Base-by-base conservation (phyloP, 345 rosid species). In the Hevea brasiliensis region DNA sequence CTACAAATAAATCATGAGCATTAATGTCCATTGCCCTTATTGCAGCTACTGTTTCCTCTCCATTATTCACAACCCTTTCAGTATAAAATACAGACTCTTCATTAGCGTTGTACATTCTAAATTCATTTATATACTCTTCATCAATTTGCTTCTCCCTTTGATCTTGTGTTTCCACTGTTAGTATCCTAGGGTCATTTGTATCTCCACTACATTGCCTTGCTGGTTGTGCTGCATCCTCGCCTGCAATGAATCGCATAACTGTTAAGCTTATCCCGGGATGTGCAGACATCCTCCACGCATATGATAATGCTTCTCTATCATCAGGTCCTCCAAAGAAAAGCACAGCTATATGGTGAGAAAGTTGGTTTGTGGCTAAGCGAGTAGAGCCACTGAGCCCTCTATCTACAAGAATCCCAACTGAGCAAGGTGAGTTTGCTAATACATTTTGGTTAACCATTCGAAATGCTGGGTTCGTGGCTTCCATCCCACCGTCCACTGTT, bases 401-500 rank as follows among this genome's bases (percentile, higher is more conserved):
- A 64, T 95, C 98, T 0, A 95, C 93, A 0, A 95, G 91, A 68
- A 95, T 89, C 17, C 97, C 99, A 0, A 95, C 85, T 0, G 99
- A 89, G 81, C 98, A 95, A 47, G 99, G 99, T 12, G 97, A 79
- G 59, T 89, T 86, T 23, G 79, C 84, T 15, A 91, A 80, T 1
- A 92, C 76, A 66, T 95, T 95, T 80, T 91, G 98, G 82, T 95
- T 92, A 17, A 92, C 90, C 61, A 77, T 82, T 40, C 97, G 83
- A 61, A 83, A 87, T 13, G 94, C 97, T 0, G 99, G 97, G 61
- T 95, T 92, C 4, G 94, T 90, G 10, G 87, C 91, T 78, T 95
- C 99, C 99, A 95, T 95, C 12, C 92, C 96, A 42, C 98, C 99
- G 70, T 95, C 97, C 1, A 95, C 96, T 0, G 98, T 92, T 72